phyloP scores from a whole-genome alignment of 2,329 filamentous ascomycete genomes.

The Hypoxylon sp. region DNA sequence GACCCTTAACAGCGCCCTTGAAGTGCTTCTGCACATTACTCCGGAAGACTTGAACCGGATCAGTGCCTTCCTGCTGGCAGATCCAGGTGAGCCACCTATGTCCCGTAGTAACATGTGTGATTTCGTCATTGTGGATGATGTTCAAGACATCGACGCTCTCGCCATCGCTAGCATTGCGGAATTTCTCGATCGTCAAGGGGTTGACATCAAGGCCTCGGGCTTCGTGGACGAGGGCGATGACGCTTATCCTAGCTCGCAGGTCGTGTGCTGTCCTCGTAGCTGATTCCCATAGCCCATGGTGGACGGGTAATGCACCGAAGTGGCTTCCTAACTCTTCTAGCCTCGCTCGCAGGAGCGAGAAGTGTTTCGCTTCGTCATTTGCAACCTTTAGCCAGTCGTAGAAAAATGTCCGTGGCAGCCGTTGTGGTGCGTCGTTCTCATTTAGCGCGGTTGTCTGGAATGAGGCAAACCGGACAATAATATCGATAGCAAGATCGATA shows the following conservation, averaged over 20 bases:
- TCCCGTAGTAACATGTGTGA: slow-evolving; percentile 64
- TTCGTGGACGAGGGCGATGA: slow-evolving; percentile 64
- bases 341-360: slow-evolving; percentile 61
- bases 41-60: slow-evolving; percentile 63
- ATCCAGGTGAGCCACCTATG: slow-evolving; percentile 65
- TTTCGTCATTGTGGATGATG: slow-evolving; percentile 64
- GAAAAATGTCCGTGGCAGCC: slow-evolving; percentile 61
- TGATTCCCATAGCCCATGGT: slow-evolving; percentile 63
- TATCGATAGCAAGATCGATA: slow-evolving; percentile 64
- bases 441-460: slow-evolving; percentile 56
- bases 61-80: slow-evolving; percentile 61
- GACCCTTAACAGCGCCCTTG: slow-evolving; percentile 59
- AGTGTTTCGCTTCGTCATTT: slow-evolving; percentile 64
- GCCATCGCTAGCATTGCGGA: slow-evolving; percentile 58
- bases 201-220: slow-evolving; percentile 64
- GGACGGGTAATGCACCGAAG: slow-evolving; percentile 62
- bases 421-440: slow-evolving; percentile 41
- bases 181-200: slow-evolving; percentile 64
- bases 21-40: slow-evolving; percentile 61
- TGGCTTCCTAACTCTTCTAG: slow-evolving; percentile 62
- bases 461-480: slow-evolving; percentile 62
- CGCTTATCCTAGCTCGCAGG: slow-evolving; percentile 62
- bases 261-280: slow-evolving; percentile 61
- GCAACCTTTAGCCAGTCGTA: slow-evolving; percentile 65
- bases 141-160: slow-evolving; percentile 61